A percentile compares a stretch with the other conserved stretches of the same genome.
Conservation (phyloP, 1,284 basidiomycete genomes). For the Stereum hirsutum region DNA sequence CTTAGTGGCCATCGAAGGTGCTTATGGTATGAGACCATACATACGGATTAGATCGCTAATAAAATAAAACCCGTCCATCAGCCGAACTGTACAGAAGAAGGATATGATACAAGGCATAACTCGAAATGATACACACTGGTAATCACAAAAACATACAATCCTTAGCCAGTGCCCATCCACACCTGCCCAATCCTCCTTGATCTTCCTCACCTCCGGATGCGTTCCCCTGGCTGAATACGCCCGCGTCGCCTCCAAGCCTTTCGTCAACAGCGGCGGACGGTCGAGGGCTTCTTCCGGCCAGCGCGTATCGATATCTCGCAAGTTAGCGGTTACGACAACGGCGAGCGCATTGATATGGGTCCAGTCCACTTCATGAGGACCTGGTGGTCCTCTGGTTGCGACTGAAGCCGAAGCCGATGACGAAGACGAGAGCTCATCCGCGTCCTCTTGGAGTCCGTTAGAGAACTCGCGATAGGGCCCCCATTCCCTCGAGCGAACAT, state of each 20-base stretch:
- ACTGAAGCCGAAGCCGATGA: neutral
- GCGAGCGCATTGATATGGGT: constrained; percentile 47
- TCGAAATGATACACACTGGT: constrained; percentile 36
- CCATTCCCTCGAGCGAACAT: constrained; percentile 37
- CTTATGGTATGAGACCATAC: constrained; percentile 15
- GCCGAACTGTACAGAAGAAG: too few relatives aligned
- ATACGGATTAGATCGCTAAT: constrained; percentile 47
- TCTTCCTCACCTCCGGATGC: constrained; percentile 26
- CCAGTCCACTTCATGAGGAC: constrained; percentile 39
- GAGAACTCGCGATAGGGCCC: constrained; percentile 45
- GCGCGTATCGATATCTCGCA: constrained; percentile 35
- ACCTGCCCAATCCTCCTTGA: constrained; percentile 54
- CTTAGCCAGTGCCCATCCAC: constrained; percentile 61
- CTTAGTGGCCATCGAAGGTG: neutral
- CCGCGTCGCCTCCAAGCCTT: constrained; percentile 37
- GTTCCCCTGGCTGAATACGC: constrained; percentile 45
- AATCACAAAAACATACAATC: constrained; percentile 69
- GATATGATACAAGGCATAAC: too few relatives aligned
- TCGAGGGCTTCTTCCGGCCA: constrained; percentile 21
- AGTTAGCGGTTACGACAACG: constrained; percentile 49
- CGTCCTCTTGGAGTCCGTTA: too few relatives aligned
- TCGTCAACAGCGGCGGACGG: constrained; percentile 30
- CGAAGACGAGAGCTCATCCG: neutral
- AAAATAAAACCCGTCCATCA: too few relatives aligned
- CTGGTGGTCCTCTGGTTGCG: too few relatives aligned